These are phyloP conservation scores for Pelargonium myrrhifolium DNA, from an alignment of 441 rosid genomes.

Conservation along the genomic window DNA sequence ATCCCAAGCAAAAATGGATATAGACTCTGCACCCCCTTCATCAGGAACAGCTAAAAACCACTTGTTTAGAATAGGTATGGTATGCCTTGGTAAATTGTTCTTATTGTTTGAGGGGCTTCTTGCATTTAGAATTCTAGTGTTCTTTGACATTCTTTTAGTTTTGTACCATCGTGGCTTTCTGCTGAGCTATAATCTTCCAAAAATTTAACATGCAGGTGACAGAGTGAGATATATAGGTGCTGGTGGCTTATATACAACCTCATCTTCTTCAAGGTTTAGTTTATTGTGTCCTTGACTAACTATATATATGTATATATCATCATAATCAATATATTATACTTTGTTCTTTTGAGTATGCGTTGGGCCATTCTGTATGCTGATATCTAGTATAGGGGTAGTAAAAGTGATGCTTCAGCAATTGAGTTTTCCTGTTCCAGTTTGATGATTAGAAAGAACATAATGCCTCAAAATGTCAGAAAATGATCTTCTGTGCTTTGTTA, in stretches of 20 bases:
- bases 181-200: constrained; percentile 6
- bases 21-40: constrained; percentile 40
- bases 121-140: background rate
- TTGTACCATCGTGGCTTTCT: constrained; percentile 12
- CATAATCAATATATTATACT: background rate
- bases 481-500: background rate
- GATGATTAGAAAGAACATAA: too few relatives aligned
- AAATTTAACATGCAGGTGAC: constrained; percentile 56
- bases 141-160: background rate
- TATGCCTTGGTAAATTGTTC: background rate
- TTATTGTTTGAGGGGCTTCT: background rate
- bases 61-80: constrained; percentile 53
- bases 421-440: too few relatives aligned
- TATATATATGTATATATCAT: background rate
- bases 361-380: background rate
- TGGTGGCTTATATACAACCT: constrained; percentile 41
- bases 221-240: constrained; percentile 74
- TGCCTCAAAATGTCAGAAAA: background rate
- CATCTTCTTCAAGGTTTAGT: constrained; percentile 43
- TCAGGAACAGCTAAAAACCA: constrained; percentile 42
- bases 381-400: background rate
- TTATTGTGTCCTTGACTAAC: background rate
- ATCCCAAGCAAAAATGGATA: constrained; percentile 49
- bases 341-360: background rate
- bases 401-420: background rate